These are phyloP conservation scores for Candida silvicultrix DNA, from an alignment of 805 yeast species.

Conservation along the genomic window DNA sequence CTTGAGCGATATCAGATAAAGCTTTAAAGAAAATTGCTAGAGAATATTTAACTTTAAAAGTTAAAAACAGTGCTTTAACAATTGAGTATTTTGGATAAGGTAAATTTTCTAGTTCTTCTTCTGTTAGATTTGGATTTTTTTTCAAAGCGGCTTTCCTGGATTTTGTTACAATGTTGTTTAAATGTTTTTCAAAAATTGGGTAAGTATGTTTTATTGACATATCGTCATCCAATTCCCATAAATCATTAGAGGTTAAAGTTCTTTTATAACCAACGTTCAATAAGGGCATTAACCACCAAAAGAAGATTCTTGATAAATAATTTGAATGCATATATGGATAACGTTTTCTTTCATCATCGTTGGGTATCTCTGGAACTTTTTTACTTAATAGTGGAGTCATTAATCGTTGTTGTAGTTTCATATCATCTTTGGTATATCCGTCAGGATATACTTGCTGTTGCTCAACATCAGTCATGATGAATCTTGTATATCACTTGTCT, in stretches of 20 bases:
- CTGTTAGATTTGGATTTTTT: constrained; percentile 29
- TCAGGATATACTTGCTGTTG: constrained; percentile 1
- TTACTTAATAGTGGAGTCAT: constrained; percentile 29
- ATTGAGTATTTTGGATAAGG: constrained; percentile 35
- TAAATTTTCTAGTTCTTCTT: constrained; percentile 32
- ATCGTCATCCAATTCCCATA: constrained; percentile 39
- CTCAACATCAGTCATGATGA: not conserved
- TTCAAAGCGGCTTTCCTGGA: constrained; percentile 25
- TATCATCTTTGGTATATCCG: not conserved
- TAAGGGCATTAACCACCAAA: constrained; percentile 66
- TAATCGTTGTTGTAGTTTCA: constrained; percentile 27
- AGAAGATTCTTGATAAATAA: constrained; percentile 37
- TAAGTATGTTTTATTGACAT: constrained; percentile 37
- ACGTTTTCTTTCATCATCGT: constrained; percentile 38
- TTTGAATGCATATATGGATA: constrained; percentile 39
- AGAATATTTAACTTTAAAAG: constrained; percentile 41
- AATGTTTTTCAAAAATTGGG: constrained; percentile 27
- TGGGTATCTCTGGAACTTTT: constrained; percentile 46
- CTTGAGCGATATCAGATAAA: constrained; percentile 39
- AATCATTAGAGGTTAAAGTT: constrained; percentile 59
- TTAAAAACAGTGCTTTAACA: constrained; percentile 38
- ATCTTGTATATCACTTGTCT: too few species aligned
- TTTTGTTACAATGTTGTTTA: constrained; percentile 26
- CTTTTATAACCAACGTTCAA: constrained; percentile 65
- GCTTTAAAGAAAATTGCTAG: constrained; percentile 35